Base-by-base conservation (phyloP, 1,139 yeast genomes). In the Yamadazyma oceani region DNA sequence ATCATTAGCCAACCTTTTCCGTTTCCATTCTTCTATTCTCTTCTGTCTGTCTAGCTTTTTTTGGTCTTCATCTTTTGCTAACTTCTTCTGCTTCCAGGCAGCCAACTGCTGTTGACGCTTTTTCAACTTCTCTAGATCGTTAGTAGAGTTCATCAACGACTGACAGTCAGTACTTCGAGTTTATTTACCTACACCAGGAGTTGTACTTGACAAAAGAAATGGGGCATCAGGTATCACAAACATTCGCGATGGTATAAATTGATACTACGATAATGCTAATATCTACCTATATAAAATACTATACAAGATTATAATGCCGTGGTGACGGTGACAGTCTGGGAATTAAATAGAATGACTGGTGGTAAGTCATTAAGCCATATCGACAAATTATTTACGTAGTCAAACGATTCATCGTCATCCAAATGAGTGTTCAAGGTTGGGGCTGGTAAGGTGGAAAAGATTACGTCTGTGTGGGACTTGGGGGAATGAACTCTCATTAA, bases 311-410 rank as follows among this genome's bases (percentile, higher is more conserved):
- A 86, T 45, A 86, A 66, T 16, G 95, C 89, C 10, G 97, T 90
- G 0, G 98, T 92, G 2, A 92, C 97, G 0, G 98, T 92, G 68
- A 90, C 88, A 0, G 96, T 84, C 60, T 89, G 95, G 0, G 97
- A 87, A 55, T 92, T 90, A 39, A 92, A 72, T 44, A 92, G 62
- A 54, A 92, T 58, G 3, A 80, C 73, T 0, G 97, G 96, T 0
- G 96, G 96, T 32, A 92, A 63, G 8, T 75, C 88, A 37, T 80
- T 77, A 39, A 89, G 70, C 95, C 97, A 87, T 11, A 85, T 62
- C 34, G 89, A 85, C 40, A 92, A 66, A 48, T 84, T 84, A 40
- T 80, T 80, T 9, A 85, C 78, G 53, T 89, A 92, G 32, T 84
- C 89, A 38, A 80, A 65, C 32, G 95, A 76, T 19, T 82, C 92